Evolutionary conservation across 768 basidiomycete genomes (phyloP).

Genomic region (Boletus vermiculosoides): DNA sequence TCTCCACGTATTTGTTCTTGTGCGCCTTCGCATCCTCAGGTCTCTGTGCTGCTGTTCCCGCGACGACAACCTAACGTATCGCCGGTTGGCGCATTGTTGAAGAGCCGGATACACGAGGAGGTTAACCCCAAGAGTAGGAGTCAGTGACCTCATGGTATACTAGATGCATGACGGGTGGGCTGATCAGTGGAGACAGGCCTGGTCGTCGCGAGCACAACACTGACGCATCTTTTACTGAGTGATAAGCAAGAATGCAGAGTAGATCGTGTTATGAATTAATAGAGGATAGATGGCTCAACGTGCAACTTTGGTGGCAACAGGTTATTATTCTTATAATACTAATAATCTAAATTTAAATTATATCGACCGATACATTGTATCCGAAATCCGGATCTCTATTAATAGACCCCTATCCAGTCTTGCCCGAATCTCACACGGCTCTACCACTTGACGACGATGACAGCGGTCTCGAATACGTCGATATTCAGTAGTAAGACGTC

Average conservation of each 20-base stretch:
- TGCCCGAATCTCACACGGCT: too few species aligned
- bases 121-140: conserved; percentile 9
- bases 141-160: conserved; percentile 6
- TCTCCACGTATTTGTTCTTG: conserved; percentile 13
- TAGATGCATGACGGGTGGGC: not conserved
- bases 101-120: conserved; percentile 17
- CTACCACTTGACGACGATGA: not conserved
- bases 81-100: too few species aligned
- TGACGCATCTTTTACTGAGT: not conserved
- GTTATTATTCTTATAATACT: not conserved
- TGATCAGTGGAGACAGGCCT: conserved; percentile 1
- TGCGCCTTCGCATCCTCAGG: conserved; percentile 14
- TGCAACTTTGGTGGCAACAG: not conserved
- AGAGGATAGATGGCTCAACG: not conserved
- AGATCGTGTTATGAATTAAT: not conserved
- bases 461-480: not conserved
- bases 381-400: too few species aligned
- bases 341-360: not conserved
- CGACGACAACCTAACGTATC: not conserved
- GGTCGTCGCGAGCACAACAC: not conserved
- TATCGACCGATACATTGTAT: too few species aligned
- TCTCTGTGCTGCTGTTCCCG: conserved; percentile 16
- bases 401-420: too few species aligned
- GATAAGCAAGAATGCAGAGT: not conserved
- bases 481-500: not conserved